These are phyloP conservation scores for Aspergillus novoparasiticus DNA, from an alignment of 2,329 filamentous ascomycete species.

Conservation along the genomic window DNA sequence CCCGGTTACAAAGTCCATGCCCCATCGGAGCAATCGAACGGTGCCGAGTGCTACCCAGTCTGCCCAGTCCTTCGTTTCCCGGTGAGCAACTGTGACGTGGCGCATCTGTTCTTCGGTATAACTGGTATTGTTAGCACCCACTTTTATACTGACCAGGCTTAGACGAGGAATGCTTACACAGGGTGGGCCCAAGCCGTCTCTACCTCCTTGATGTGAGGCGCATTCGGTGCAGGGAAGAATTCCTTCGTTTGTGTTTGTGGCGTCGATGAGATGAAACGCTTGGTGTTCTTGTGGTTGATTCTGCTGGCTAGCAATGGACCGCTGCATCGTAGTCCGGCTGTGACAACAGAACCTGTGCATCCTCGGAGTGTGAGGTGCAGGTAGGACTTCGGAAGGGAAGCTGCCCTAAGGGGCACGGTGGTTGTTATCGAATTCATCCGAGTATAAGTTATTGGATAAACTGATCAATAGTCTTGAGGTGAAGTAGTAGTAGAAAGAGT, in stretches of 20 bases:
- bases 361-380: conserved; percentile 28
- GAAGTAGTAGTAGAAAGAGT: not conserved
- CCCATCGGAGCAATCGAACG: conserved; percentile 74
- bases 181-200: conserved; percentile 71
- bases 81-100: conserved; percentile 72
- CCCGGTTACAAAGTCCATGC: conserved; percentile 80
- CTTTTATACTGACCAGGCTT: not conserved
- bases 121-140: conserved; percentile 28
- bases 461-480: not conserved
- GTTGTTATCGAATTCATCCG: conserved; percentile 34
- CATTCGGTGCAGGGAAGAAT: conserved; percentile 63
- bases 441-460: conserved; percentile 5
- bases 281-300: conserved; percentile 17
- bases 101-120: conserved; percentile 82
- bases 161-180: conserved; percentile 41
- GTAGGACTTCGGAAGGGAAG: conserved; percentile 28
- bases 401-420: conserved; percentile 31
- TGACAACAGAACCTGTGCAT: conserved; percentile 26
- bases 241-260: conserved; percentile 41
- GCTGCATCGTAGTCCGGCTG: conserved; percentile 26
- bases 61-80: conserved; percentile 69
- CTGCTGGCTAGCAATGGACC: conserved; percentile 21
- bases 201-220: conserved; percentile 63
- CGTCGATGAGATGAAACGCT: conserved; percentile 43
- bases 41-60: conserved; percentile 79